Percentiles rank a stretch among this genome's conserved stretches.
These are phyloP conservation scores for Platanthera guangdongensis DNA, from an alignment of 106 monocot species.

Conservation along the genomic window DNA sequence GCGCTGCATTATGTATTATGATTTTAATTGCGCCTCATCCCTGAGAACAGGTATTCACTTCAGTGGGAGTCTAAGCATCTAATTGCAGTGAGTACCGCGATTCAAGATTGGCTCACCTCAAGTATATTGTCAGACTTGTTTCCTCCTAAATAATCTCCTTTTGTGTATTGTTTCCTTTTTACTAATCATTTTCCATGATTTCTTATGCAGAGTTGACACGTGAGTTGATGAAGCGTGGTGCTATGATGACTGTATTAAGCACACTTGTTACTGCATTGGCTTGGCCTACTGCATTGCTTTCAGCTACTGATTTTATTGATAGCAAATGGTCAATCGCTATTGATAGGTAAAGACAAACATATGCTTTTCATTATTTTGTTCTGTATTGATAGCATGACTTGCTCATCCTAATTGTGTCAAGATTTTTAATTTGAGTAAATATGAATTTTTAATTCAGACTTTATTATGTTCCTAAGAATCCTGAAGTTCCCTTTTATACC, in stretches of 20 bases:
- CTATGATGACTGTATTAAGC: constrained; percentile 84
- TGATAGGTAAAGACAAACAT: constrained; percentile 47
- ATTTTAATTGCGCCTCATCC: too few species aligned
- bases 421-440: too few species aligned
- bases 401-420: too few species aligned
- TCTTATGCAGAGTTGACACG: constrained; percentile 8
- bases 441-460: too few species aligned
- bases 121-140: constrained; percentile 34
- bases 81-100: constrained; percentile 75
- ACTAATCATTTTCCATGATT: background rate
- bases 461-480: too few species aligned
- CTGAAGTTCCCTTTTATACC: too few species aligned
- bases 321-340: constrained; percentile 93
- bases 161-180: background rate
- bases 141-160: background rate
- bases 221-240: constrained; percentile 84
- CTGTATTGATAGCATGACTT: too few species aligned
- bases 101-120: constrained; percentile 89
- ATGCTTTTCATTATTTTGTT: too few species aligned
- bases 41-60: constrained; percentile 50
- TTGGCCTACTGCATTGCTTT: constrained; percentile 75
- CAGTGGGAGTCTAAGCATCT: constrained; percentile 89
- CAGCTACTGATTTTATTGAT: constrained; percentile 80
- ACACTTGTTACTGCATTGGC: constrained; percentile 76
- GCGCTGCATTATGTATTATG: too few species aligned